Percentiles rank a stretch among this genome's conserved stretches.
Evolutionary conservation across 192 early-diverging fungal species (phyloP).

Genomic region (Rhizoclosmatium sp.): DNA sequence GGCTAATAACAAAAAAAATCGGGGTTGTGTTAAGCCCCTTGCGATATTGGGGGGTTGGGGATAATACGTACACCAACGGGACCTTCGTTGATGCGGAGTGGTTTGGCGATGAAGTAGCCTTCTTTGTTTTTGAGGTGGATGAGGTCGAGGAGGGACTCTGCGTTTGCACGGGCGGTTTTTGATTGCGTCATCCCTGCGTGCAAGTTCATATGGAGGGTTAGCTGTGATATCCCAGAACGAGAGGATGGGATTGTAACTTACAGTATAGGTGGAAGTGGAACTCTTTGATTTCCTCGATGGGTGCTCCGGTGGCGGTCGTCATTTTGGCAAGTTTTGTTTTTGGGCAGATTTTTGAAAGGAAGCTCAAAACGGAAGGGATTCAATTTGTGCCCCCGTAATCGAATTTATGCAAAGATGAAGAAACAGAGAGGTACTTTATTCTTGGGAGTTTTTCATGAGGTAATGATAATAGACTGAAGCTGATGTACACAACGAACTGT

Average conservation of each 20-base stretch:
- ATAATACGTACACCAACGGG: constrained; percentile 46
- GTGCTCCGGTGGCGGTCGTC: neutral
- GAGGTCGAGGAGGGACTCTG: constrained; percentile 22
- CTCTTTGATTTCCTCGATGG: constrained; percentile 34
- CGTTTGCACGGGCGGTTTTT: constrained; percentile 41
- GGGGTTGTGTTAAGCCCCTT: neutral
- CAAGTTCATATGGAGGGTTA: too few species aligned
- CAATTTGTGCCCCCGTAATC: too few species aligned
- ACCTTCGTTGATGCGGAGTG: constrained; percentile 37
- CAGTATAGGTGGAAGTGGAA: constrained; percentile 72
- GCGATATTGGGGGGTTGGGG: neutral
- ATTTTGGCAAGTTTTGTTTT: too few species aligned
- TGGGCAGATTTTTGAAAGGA: too few species aligned
- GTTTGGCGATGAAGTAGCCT: constrained; percentile 65
- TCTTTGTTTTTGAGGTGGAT: constrained; percentile 51
- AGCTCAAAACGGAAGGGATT: too few species aligned
- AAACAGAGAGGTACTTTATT: too few species aligned
- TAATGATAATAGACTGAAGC: too few species aligned
- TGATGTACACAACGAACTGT: too few species aligned
- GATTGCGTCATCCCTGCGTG: constrained; percentile 51
- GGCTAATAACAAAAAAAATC: constrained; percentile 54
- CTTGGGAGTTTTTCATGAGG: too few species aligned
- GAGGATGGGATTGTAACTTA: too few species aligned
- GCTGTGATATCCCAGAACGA: too few species aligned
- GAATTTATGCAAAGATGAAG: too few species aligned